Evolutionary conservation across 495 filamentous ascomycete species (phyloP), one percentile per base, ranked within the genome.

Genomic region (Aspergillus mulundensis): DNA sequence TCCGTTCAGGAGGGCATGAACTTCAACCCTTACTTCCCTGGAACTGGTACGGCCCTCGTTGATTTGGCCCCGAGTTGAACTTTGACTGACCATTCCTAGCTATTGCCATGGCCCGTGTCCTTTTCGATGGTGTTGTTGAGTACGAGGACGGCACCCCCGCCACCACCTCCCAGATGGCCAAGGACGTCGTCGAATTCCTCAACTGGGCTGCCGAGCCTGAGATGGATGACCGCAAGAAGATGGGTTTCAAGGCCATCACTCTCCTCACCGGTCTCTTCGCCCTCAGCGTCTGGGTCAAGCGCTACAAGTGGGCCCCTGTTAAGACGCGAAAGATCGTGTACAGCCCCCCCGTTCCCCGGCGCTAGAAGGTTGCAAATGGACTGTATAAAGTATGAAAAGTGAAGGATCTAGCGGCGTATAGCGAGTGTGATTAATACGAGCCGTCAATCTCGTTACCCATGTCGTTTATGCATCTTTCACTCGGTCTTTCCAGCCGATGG

Each of bases 1-100:
- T 71, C 76, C 57, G 84, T 99, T 60, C 81, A 82, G 55, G 81
- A 85, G 56, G 94, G 94, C 59, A 84, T 99, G 70, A 95, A 97
- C 83, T 99, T 99, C 84, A 99, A 99, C 84, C 94, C 94, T 24
- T 99, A 97, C 81, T 99, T 99, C 85, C 94, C 94, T 49, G 95
- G 95, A 63, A 97, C 94, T 59, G 94, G 83, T 82, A 76, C 44
- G 75, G 66, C 46, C 56, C 55, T 4, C 14, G 6, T 5, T 14
- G 24, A 14, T 38, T 36, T n/a, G 6, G 6, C 3, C 19, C 41
- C 23, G 16, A 5, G 21, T 21, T 34, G 43, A 32, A 53, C 18
- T 54, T 41, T 55, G 19, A 12, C 55, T 54, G 16, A 59, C 21
- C 11, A 1, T 18, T 43, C 28, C 16, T 56, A 85, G 83, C 91